phyloP scores from a whole-genome alignment of 2,329 filamentous ascomycete genomes.

The Arthroderma sp. region DNA sequence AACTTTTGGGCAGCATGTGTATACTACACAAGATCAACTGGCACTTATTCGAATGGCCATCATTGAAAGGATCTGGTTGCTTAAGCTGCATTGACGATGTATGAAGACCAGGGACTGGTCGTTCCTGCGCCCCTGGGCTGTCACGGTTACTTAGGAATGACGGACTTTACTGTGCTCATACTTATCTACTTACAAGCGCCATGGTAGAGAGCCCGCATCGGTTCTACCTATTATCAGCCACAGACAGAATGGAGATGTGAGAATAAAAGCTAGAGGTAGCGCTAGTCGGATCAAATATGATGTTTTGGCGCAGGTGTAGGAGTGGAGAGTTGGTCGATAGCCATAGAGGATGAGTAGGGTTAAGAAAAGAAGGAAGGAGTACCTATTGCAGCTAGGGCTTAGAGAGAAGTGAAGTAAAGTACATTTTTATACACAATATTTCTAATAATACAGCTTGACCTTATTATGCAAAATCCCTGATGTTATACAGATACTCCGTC shows the following conservation, averaged over 20 bases:
- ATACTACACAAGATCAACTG: neutral
- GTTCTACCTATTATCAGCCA: neutral
- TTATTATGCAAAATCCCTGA: neutral
- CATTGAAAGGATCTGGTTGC: neutral
- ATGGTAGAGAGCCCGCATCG: neutral
- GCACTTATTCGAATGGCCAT: neutral
- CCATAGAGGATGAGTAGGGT: too few species aligned
- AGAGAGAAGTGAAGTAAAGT: neutral
- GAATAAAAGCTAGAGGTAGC: too few species aligned
- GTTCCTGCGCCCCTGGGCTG: neutral
- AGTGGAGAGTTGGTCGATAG: neutral
- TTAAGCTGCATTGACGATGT: neutral
- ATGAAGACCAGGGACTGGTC: neutral
- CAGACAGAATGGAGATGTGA: neutral
- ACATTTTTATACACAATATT: slow-evolving; percentile 1
- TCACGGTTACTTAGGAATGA: neutral
- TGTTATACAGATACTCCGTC: slow-evolving; percentile 3
- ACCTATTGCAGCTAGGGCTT: neutral
- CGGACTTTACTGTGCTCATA: neutral
- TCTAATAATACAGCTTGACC: slow-evolving; percentile 9
- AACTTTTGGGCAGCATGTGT: neutral
- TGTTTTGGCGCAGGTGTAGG: too few species aligned
- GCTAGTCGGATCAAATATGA: too few species aligned
- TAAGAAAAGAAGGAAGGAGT: neutral
- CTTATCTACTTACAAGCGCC: neutral